phyloP scores from a whole-genome alignment of 2,329 filamentous ascomycete genomes.

The Aplosporella prunicola region DNA sequence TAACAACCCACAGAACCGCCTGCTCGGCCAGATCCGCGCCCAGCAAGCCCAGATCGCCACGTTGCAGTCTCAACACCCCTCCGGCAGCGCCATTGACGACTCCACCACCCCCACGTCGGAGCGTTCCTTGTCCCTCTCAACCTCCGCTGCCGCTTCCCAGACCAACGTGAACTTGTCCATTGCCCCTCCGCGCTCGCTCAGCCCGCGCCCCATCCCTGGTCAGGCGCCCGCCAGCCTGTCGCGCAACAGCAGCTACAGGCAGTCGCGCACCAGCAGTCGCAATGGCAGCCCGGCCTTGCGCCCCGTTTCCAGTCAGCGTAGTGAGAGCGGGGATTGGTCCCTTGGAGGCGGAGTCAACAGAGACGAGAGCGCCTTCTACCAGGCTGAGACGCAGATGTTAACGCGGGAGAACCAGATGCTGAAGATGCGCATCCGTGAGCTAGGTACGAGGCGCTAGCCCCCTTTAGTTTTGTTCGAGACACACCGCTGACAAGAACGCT shows the following conservation, averaged over 20 bases:
- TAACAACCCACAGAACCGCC: constrained; percentile 53
- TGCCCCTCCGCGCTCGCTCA: constrained; percentile 34
- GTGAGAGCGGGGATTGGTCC: constrained; percentile 53
- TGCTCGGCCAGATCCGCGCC: constrained; percentile 65
- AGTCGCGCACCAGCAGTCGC: constrained; percentile 30
- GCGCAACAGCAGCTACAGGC: constrained; percentile 34
- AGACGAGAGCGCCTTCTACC: constrained; percentile 71
- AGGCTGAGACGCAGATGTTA: constrained; percentile 71
- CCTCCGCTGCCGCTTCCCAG: constrained; percentile 25
- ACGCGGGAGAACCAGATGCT: constrained; percentile 77
- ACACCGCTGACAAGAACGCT: background rate
- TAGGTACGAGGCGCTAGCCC: constrained; percentile 43
- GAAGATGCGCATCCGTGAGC: constrained; percentile 60
- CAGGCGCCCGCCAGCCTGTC: constrained; percentile 26
- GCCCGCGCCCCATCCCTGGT: constrained; percentile 19
- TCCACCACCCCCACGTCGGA: constrained; percentile 41
- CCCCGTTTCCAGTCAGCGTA: constrained; percentile 47
- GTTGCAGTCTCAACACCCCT: constrained; percentile 36
- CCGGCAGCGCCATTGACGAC: constrained; percentile 39
- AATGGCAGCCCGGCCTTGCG: constrained; percentile 38
- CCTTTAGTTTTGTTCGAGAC: background rate
- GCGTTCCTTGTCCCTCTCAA: constrained; percentile 35
- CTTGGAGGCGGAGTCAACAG: constrained; percentile 44
- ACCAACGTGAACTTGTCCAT: constrained; percentile 27
- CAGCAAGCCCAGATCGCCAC: constrained; percentile 63